These are phyloP conservation scores for Salix udensis DNA, from an alignment of 345 rosid species.

Conservation along the genomic window DNA sequence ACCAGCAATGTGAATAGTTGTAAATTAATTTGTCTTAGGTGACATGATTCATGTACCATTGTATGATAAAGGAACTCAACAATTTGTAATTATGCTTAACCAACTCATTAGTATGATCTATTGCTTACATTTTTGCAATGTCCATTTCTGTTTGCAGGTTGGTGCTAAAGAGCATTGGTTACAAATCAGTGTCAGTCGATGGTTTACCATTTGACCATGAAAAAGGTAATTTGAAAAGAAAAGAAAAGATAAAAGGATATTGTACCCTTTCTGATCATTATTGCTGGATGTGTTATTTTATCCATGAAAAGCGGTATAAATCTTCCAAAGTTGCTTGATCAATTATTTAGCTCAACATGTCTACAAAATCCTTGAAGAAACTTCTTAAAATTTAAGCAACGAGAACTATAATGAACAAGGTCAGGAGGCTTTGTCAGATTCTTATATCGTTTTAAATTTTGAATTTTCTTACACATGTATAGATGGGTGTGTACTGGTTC, in stretches of 20 bases:
- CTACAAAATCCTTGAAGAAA: not conserved
- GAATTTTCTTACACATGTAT: no score
- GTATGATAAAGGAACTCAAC: not conserved
- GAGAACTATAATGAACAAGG: not conserved
- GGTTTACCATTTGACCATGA: constrained; percentile 76
- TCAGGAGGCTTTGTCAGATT: no score
- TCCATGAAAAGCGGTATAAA: not conserved
- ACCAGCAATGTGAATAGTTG: not conserved
- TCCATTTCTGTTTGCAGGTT: constrained; percentile 43
- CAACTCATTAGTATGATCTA: not conserved
- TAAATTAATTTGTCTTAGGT: not conserved
- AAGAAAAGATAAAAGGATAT: not conserved
- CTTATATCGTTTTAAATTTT: no score
- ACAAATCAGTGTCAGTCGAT: constrained; percentile 67
- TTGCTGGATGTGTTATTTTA: not conserved
- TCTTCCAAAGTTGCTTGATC: not conserved
- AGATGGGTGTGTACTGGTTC: no score
- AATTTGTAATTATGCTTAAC: no score
- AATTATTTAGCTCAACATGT: not conserved
- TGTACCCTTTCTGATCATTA: not conserved
- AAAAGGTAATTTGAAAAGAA: constrained; percentile 46
- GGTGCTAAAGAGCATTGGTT: constrained; percentile 91
- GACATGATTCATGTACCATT: not conserved
- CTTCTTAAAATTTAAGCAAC: not conserved
- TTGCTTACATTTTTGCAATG: constrained; percentile 2